Evolutionary conservation across 2,329 filamentous ascomycete genomes (phyloP).

Genomic region (Fusarium sp.): DNA sequence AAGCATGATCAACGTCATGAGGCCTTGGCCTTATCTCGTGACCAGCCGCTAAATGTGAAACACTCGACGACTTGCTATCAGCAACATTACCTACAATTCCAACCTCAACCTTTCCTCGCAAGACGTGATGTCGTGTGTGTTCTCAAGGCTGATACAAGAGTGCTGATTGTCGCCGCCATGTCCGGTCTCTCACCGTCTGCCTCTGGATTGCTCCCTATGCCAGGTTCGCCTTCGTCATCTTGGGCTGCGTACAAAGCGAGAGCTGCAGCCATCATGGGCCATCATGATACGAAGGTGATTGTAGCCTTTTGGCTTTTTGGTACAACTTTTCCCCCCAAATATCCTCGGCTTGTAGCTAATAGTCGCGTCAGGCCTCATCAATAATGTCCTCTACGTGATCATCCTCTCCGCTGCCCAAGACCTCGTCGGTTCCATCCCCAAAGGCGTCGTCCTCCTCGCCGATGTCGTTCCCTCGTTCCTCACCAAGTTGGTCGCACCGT

Average conservation of each 20-base stretch:
- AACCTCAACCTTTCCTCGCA: background rate
- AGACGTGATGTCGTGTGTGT: slow-evolving; percentile 18
- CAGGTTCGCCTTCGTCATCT: slow-evolving; percentile 68
- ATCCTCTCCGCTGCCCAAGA: slow-evolving; percentile 96
- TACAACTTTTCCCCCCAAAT: slow-evolving; percentile 48
- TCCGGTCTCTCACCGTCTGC: slow-evolving; percentile 53
- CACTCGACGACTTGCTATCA: slow-evolving; percentile 10
- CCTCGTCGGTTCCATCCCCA: slow-evolving; percentile 90
- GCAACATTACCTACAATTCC: background rate
- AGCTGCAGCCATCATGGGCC: slow-evolving; percentile 69
- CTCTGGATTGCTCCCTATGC: slow-evolving; percentile 63
- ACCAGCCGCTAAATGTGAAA: slow-evolving; percentile 15
- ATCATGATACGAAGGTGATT: slow-evolving; percentile 75
- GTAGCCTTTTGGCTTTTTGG: slow-evolving; percentile 94
- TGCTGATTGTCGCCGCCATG: slow-evolving; percentile 31
- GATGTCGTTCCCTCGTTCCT: slow-evolving; percentile 91
- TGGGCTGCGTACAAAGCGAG: slow-evolving; percentile 79
- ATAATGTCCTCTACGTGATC: slow-evolving; percentile 98
- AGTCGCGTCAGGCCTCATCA: slow-evolving; percentile 66
- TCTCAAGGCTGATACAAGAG: background rate
- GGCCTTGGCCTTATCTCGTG: slow-evolving; percentile 27
- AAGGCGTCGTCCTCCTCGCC: slow-evolving; percentile 90
- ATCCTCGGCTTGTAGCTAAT: fast-evolving
- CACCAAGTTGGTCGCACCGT: slow-evolving; percentile 88
- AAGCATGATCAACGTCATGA: slow-evolving; percentile 40